Conservation (phyloP, 371 early-diverging fungal species). For the Rhizomucor miehei region DNA sequence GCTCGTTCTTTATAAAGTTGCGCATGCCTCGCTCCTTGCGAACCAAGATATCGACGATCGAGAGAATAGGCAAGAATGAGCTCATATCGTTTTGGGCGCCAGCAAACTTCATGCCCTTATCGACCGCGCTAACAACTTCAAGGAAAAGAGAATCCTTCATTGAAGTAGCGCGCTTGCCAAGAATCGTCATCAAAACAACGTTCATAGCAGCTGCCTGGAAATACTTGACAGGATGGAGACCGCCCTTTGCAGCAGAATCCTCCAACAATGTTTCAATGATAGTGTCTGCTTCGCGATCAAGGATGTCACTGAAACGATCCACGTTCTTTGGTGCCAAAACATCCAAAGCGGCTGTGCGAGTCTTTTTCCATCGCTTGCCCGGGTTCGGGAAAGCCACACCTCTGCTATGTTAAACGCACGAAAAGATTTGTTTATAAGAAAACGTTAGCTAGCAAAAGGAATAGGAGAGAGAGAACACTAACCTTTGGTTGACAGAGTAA, state of each 20-base stretch:
- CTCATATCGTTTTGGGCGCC: constrained; percentile 18
- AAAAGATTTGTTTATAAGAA: too few species aligned
- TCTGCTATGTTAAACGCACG: constrained; percentile 1
- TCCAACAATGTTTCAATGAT: constrained; percentile 6
- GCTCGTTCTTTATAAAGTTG: constrained; percentile 4
- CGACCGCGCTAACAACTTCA: constrained; percentile 6
- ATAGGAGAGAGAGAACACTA: constrained; percentile 5
- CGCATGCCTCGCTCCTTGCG: constrained; percentile 8
- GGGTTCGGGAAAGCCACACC: constrained; percentile 16
- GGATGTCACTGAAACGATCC: constrained; percentile 4
- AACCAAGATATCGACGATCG: constrained; percentile 4
- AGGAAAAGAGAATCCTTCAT: constrained; percentile 11
- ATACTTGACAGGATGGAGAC: constrained; percentile 7
- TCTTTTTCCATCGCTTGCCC: constrained; percentile 14
- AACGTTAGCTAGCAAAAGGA: too few species aligned
- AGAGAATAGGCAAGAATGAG: constrained; percentile 14
- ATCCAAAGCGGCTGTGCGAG: constrained; percentile 12
- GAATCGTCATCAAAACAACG: constrained; percentile 7
- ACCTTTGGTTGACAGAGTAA: constrained; percentile 14
- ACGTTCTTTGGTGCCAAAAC: constrained; percentile 16
- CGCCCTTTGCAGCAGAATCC: constrained; percentile 2
- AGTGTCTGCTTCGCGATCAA: constrained; percentile 5
- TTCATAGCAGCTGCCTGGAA: constrained; percentile 15
- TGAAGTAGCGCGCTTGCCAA: constrained; percentile 14
- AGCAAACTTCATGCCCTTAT: constrained; percentile 10